A percentile compares a stretch with the other conserved stretches of the same genome.
phyloP scores from a whole-genome alignment of 1,284 basidiomycete genomes.

The Pseudozyma tsukubaensis region DNA sequence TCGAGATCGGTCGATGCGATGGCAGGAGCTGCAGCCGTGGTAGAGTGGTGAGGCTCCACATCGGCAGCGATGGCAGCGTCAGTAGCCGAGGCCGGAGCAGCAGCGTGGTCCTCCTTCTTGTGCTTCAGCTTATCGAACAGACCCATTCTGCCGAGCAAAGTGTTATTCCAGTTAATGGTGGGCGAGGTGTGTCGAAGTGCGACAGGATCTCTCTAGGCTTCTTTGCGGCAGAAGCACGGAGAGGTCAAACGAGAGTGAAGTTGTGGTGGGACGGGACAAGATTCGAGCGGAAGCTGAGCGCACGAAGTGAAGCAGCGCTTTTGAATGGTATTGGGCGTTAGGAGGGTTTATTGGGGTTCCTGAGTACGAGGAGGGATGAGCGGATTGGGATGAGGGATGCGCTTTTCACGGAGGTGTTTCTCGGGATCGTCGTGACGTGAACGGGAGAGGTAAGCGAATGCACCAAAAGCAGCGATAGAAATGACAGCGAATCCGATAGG shows the following conservation, averaged over 20 bases:
- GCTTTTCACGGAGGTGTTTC: conserved; percentile 52
- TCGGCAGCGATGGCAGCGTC: not conserved
- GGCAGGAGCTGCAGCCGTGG: conserved; percentile 8
- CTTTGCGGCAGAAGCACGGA: conserved; percentile 10
- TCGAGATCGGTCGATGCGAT: conserved; percentile 1
- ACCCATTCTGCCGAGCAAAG: conserved; percentile 52
- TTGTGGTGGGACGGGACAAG: not conserved
- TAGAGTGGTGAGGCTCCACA: not conserved
- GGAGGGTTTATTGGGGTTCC: conserved; percentile 31
- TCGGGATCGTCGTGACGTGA: conserved; percentile 56
- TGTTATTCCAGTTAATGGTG: conserved; percentile 51
- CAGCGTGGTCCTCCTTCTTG: conserved; percentile 32
- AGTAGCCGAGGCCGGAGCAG: not conserved
- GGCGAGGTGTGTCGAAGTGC: conserved; percentile 30
- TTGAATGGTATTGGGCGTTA: not conserved
- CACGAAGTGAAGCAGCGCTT: too few species aligned
- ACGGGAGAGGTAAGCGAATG: conserved; percentile 57
- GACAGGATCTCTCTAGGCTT: conserved; percentile 20
- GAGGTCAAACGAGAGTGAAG: not conserved
- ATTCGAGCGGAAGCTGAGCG: not conserved
- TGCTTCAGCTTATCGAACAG: conserved; percentile 49
- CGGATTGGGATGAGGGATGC: conserved; percentile 64
- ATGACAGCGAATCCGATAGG: conserved; percentile 58
- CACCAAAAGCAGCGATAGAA: conserved; percentile 54
- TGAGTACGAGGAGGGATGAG: conserved; percentile 59